Conservation (phyloP, 1,284 basidiomycete genomes). For the Ganoderma leucocontextum region DNA sequence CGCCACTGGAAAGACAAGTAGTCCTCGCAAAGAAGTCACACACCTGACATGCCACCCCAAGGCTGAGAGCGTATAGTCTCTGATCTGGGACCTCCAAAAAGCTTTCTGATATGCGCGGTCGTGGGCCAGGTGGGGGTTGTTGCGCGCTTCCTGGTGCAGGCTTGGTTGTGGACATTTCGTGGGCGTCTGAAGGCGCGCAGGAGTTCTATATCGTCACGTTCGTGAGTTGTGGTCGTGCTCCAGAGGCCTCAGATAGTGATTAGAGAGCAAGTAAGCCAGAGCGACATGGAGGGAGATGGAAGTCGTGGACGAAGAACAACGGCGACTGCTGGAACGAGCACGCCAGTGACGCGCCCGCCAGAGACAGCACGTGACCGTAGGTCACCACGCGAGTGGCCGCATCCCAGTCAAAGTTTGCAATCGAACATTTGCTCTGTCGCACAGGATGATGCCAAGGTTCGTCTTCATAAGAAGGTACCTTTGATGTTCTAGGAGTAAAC, state of each 20-base stretch:
- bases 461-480: no score
- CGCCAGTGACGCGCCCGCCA: slow-evolving; percentile 22
- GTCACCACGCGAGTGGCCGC: slow-evolving; percentile 2
- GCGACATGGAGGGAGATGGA: slow-evolving; percentile 20
- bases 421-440: not conserved
- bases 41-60: slow-evolving; percentile 55
- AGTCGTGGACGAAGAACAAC: slow-evolving; percentile 9
- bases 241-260: not conserved
- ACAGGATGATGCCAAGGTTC: not conserved
- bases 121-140: slow-evolving; percentile 22
- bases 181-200: slow-evolving; percentile 4
- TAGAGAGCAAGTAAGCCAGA: not conserved
- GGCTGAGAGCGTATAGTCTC: slow-evolving; percentile 55
- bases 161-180: slow-evolving; percentile 29
- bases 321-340: slow-evolving; percentile 13
- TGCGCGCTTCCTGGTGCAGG: slow-evolving; percentile 20
- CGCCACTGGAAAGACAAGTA: not conserved
- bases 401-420: not conserved
- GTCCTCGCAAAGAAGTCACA: slow-evolving; percentile 23
- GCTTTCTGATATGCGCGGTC: slow-evolving; percentile 44
- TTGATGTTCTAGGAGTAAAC: not conserved
- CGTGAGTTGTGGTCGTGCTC: not conserved
- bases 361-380: slow-evolving; percentile 27
- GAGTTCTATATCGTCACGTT: not conserved
- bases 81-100: slow-evolving; percentile 53